Evolutionary conservation across 2,329 filamentous ascomycete species (phyloP), one percentile per base, ranked within the genome.

Genomic region (Cladosporium sp.): DNA sequence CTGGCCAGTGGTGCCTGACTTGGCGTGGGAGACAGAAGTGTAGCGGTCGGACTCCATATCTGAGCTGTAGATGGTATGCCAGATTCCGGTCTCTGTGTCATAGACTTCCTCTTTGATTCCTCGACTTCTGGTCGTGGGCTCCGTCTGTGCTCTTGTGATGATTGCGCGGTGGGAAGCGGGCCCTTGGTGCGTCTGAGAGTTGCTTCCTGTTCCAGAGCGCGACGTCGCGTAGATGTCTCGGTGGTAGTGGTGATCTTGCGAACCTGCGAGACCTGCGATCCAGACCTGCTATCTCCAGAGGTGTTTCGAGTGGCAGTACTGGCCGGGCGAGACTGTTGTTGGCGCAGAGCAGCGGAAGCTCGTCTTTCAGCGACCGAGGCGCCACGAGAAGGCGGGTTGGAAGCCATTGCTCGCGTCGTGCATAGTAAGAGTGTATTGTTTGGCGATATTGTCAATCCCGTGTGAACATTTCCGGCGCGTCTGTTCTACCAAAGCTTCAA

Each of bases 31-130:
- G 91, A 86, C 66, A 93, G 82, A 26, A 98, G 81, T 0, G 86
- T 89, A 10, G 88, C 94, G 75, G 92, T 86, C 0, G 95, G 94
- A 65, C 88, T 89, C 95, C 95, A 98, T 57, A 59, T 18, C 78
- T 70, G 66, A 69, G 58, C 52, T 64, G 61, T 23, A 49, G 55
- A 62, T 49, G 67, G 18, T 60, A n/a, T 60, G 5, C 26, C 29
- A 29, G 64, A 28, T 7, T 61, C 29, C 37, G 35, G 40, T 35
- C 37, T 59, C 26, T 58, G 40, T 28, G 62, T 21, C 8, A 33
- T 40, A 12, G 62, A 52, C 46, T 44, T 65, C 31, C 31, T 58
- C 46, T 44, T 59, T n/a, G 16, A 26, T 10, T 58, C 44, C 1
- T 37, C 55, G 18, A 55, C 28, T 28, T 65, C 62, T 35, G 62